Conservation (phyloP, 2,329 filamentous ascomycete species). For the Neopestalotiopsis sp. region DNA sequence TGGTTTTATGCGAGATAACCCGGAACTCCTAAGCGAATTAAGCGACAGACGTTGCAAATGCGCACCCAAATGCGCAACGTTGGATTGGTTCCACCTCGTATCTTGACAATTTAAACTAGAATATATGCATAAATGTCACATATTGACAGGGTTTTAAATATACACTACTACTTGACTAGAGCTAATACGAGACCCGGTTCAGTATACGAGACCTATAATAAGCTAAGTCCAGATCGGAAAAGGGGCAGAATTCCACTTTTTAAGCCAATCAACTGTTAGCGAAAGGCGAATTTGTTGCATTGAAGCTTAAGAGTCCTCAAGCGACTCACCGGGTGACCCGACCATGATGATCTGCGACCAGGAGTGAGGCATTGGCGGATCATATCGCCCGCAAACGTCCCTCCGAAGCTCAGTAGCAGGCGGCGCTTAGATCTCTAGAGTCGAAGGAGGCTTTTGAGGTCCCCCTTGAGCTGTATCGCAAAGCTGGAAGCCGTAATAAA, state of each 20-base stretch:
- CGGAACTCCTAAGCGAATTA: not conserved
- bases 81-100: not conserved
- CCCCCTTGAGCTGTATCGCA: too few relatives aligned
- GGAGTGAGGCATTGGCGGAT: too few relatives aligned
- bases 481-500: too few relatives aligned
- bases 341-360: too few relatives aligned
- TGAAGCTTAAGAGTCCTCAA: too few relatives aligned
- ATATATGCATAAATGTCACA: not conserved
- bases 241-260: not conserved
- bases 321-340: too few relatives aligned
- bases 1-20: not conserved
- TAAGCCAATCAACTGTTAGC: not conserved
- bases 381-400: too few relatives aligned
- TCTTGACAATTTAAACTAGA: not conserved
- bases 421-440: too few relatives aligned
- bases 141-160: constrained; percentile 1
- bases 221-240: not conserved
- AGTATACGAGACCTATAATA: not conserved
- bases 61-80: not conserved
- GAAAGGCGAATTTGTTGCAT: not conserved
- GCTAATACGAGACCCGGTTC: not conserved
- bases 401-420: too few relatives aligned
- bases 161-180: not conserved
- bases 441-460: too few relatives aligned
- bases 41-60: not conserved